Percentiles rank a stretch among this genome's conserved stretches.
Conservation (phyloP, 2,329 filamentous ascomycete genomes). For the Parafenestella ontariensis region DNA sequence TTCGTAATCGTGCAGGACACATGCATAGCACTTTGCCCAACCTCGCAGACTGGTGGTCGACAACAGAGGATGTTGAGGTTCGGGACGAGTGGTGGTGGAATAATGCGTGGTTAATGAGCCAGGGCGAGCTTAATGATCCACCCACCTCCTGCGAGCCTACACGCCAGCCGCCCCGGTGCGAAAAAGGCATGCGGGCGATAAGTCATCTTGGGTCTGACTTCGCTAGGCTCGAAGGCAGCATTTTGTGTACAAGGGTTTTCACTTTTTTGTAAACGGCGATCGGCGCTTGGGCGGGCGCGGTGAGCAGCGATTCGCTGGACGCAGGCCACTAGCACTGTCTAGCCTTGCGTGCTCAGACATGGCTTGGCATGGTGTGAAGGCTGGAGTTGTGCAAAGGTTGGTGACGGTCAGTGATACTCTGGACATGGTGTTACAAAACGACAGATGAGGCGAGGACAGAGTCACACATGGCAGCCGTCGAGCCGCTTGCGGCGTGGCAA, state of each 20-base stretch:
- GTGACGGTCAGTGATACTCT: conserved; percentile 20
- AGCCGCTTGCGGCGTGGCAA: conserved; percentile 13
- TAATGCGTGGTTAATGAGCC: conserved; percentile 2
- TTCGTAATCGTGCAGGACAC: conserved; percentile 29
- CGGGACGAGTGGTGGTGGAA: background rate
- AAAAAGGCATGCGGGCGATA: conserved; percentile 21
- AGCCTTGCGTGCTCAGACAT: conserved; percentile 31
- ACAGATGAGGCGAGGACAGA: conserved; percentile 9
- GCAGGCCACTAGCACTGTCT: conserved; percentile 29
- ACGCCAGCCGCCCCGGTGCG: conserved; percentile 1
- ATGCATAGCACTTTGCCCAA: conserved; percentile 12
- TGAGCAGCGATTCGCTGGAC: conserved; percentile 26
- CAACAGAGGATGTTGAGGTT: background rate
- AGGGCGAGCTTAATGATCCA: conserved; percentile 5
- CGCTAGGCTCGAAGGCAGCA: conserved; percentile 7
- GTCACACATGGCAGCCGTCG: conserved; percentile 18
- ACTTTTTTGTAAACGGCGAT: conserved; percentile 37
- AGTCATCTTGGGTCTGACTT: conserved; percentile 12
- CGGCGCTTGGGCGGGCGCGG: conserved; percentile 29
- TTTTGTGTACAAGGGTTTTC: conserved; percentile 31
- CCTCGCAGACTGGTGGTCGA: conserved; percentile 6
- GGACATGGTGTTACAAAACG: conserved; percentile 24
- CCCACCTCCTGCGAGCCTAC: background rate
- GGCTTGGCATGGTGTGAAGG: conserved; percentile 29
- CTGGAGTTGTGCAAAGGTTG: conserved; percentile 40